Evolutionary conservation across 1,139 yeast genomes (phyloP).

Genomic region (Citeromyces hawaiiensis): DNA sequence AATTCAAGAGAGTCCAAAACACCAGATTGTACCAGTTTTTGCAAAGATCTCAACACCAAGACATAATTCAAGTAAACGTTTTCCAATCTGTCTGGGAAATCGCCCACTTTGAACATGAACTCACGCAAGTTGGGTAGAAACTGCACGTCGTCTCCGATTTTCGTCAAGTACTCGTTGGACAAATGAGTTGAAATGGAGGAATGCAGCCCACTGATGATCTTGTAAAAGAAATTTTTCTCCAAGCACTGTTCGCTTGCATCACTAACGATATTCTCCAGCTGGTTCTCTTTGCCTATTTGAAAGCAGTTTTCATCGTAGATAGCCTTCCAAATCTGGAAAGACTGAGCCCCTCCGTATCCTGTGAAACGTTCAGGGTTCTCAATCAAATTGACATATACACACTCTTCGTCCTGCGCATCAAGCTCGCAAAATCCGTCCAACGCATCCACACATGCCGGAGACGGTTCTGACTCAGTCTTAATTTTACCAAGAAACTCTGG

Average conservation of each 20-base stretch:
- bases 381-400: constrained; percentile 76
- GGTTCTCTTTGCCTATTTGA: constrained; percentile 19
- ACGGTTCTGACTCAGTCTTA: constrained; percentile 16
- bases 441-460: constrained; percentile 8
- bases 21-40: constrained; percentile 31
- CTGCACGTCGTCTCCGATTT: constrained; percentile 33
- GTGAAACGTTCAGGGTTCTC: constrained; percentile 95
- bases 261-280: constrained; percentile 26
- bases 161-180: constrained; percentile 70
- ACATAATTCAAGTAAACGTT: constrained; percentile 92
- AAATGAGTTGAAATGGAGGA: constrained; percentile 92
- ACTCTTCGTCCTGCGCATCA: constrained; percentile 22
- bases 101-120: constrained; percentile 85
- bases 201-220: constrained; percentile 87
- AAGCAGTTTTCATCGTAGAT: constrained; percentile 90
- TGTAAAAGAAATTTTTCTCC: constrained; percentile 80
- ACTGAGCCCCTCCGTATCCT: constrained; percentile 89
- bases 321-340: constrained; percentile 86
- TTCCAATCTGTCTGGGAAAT: constrained; percentile 76
- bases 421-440: constrained; percentile 31
- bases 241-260: constrained; percentile 24
- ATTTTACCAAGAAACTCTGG: constrained; percentile 62
- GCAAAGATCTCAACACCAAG: constrained; percentile 66
- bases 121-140: constrained; percentile 77
- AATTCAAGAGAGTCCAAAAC: constrained; percentile 13